Evolutionary conservation across 208 protist genomes (phyloP), one percentile per base, ranked within the genome.

Genomic region (Wallacemonas sp.): DNA sequence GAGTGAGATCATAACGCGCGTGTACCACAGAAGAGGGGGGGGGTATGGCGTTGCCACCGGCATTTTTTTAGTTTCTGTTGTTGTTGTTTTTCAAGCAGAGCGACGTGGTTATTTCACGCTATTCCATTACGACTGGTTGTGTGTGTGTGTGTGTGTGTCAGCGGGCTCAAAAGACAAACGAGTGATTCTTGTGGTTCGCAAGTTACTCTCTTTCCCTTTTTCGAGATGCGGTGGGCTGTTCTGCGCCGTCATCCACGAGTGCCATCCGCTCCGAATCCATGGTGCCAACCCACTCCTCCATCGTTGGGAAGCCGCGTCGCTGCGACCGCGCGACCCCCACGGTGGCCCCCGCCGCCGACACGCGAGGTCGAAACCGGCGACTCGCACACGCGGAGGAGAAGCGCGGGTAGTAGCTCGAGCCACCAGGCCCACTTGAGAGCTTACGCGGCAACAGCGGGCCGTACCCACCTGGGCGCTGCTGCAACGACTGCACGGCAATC

Each of bases 261-360:
- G 66, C 62, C 9, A 88, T n/a, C 27, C 69, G 59, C 11, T 82
- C 79, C 75, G 85, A 86, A 47, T 93, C 84, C 66, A 69, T 65
- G 41, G 72, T 63, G 33, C 53, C 60, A 21, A 89, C 58, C 87
- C 87, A 93, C 66, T 88, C 72, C 64, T 82, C 58, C 17, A 73
- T 64, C 11, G 64, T 64, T 3, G 82, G 81, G 49, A 93, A 93
- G 68, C 72, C 80, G 45, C 59, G 64, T 27, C 80, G 47, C 34
- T 55, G 47, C 24, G 24, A 55, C 12, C 47, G 47, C n/a, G 47
- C 19, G 12, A 9, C 36, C 6, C 36, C 36, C n/a, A n/a, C 17
- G 17, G 45, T 11, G 19, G 15, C 45, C 49, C 39, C 34, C 3
- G 80, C 73, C 1, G 78, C 71, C 2, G 80, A 72, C 14, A 87